Evolutionary conservation across 1,284 basidiomycete genomes (phyloP).

Genomic region (Chalciporus sp.): DNA sequence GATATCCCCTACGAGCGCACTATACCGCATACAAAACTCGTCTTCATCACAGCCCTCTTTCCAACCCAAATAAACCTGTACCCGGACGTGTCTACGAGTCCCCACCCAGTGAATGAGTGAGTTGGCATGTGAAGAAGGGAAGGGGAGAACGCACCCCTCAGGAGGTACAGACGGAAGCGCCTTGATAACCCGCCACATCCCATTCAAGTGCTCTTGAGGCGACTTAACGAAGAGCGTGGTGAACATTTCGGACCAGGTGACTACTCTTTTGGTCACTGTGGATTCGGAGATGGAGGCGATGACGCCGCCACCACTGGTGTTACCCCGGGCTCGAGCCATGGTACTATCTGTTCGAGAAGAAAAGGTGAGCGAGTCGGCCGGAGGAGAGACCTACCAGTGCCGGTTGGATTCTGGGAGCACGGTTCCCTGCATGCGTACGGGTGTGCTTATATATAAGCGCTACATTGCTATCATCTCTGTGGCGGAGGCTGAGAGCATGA

Average conservation of each 20-base stretch:
- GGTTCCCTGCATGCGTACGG: not conserved
- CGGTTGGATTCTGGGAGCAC: not conserved
- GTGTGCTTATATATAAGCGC: not conserved
- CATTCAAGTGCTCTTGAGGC: slow-evolving; percentile 33
- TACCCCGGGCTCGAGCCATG: too few relatives aligned
- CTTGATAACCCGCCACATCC: slow-evolving; percentile 28
- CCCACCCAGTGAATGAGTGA: not conserved
- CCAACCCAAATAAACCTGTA: slow-evolving; percentile 35
- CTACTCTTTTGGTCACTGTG: not conserved
- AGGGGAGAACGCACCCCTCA: slow-evolving; percentile 17
- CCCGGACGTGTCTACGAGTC: slow-evolving; percentile 31
- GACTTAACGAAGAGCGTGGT: slow-evolving; percentile 20
- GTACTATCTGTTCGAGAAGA: not conserved
- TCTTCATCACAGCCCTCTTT: slow-evolving; percentile 30
- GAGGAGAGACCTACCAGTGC: not conserved
- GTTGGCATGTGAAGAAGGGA: not conserved
- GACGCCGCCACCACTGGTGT: not conserved
- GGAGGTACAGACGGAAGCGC: slow-evolving; percentile 22
- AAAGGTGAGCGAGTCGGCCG: not conserved
- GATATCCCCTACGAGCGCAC: slow-evolving; percentile 31
- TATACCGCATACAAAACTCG: slow-evolving; percentile 31
- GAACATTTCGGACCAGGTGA: slow-evolving; percentile 2
- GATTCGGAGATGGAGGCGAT: not conserved
- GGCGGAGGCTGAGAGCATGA: not conserved
- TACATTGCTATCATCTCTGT: not conserved